Evolutionary conservation across 2,329 filamentous ascomycete species (phyloP), one percentile per base, ranked within the genome.

Genomic region (Stagonosporopsis tanaceti): DNA sequence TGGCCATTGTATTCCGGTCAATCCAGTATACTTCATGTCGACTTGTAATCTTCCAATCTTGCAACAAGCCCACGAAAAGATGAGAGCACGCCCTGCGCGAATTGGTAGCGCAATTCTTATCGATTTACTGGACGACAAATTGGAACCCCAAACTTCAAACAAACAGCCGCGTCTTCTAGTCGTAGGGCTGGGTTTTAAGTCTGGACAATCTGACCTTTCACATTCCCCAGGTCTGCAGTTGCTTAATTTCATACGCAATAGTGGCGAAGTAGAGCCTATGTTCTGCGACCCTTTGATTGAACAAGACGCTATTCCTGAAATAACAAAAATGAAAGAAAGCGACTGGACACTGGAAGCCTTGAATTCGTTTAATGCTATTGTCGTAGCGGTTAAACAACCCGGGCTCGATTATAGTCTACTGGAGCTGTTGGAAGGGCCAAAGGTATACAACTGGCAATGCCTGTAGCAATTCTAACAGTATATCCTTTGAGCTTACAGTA

Each of bases 1-100:
- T 1, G 83, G 84, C 0, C 83, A 85, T 66, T 85, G 83, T 60
- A 85, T 85, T 55, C 83, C 83, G 0, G 78, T 85, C 59, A 85
- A 85, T 56, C 83, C 83, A 0, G 79, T 79, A 71, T 85, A 85
- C 61, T 72, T 85, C 17, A 71, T 85, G 9, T 78, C 78, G 22
- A 83, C 80, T 63, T 79, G 74, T 61, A 65, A 72, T 4, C 79
- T 84, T 44, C 83, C 83, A 3, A 67, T 85, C 0, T 72, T 85
- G 3, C 64, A 78, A 42, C 67, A 73, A 2, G 81, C 80, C 0
- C 32, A 34, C 12, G 37, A 25, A 5, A 30, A 38, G 32, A 45
- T 24, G 8, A 45, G n/a, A 32, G 20, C 37, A 24, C 40, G 50
- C 11, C 50, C 50, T 11, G 32, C 41, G 11, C 32, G 17, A 2